A percentile compares a stretch with the other conserved stretches of the same genome.
These are phyloP conservation scores for Mortierella sp. DNA, from an alignment of 371 early-diverging fungal species.

Conservation along the genomic window DNA sequence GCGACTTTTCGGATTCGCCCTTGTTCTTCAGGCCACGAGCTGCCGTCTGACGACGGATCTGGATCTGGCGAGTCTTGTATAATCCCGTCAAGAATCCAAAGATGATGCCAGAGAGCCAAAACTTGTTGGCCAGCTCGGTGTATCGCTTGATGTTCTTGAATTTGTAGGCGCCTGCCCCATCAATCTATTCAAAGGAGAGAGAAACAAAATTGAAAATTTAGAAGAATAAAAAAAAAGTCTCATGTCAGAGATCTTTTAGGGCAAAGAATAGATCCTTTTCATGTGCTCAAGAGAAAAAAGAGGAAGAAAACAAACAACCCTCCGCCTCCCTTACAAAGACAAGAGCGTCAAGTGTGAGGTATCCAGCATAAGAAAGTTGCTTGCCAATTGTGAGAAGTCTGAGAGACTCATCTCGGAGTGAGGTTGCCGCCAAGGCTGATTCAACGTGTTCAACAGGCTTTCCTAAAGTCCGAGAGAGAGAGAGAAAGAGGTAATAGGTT, in stretches of 20 bases:
- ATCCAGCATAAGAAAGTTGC: conserved; percentile 60
- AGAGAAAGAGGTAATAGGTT: conserved; percentile 11
- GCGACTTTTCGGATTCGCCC: conserved; percentile 32
- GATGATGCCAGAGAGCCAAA: conserved; percentile 71
- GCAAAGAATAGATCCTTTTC: background rate
- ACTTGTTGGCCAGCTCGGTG: conserved; percentile 58
- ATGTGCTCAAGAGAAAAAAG: background rate
- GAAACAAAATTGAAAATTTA: background rate
- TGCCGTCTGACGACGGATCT: conserved; percentile 30
- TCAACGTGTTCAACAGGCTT: conserved; percentile 71
- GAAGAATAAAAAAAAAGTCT: background rate
- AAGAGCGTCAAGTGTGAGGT: conserved; percentile 63
- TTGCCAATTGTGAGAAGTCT: conserved; percentile 56
- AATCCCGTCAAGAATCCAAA: conserved; percentile 63
- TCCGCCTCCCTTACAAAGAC: conserved; percentile 68
- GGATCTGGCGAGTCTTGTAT: conserved; percentile 66
- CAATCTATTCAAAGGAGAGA: conserved; percentile 38
- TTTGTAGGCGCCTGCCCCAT: conserved; percentile 62
- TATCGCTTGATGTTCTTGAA: conserved; percentile 60
- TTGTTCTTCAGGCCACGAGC: conserved; percentile 29
- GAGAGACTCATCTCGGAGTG: conserved; percentile 58
- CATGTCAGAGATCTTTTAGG: background rate
- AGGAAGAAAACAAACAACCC: conserved; percentile 10
- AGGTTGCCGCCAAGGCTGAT: conserved; percentile 52
- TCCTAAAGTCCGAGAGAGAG: conserved; percentile 23